Base-by-base conservation (phyloP, 2,329 filamentous ascomycete genomes). In the Diaporthe sp. region DNA sequence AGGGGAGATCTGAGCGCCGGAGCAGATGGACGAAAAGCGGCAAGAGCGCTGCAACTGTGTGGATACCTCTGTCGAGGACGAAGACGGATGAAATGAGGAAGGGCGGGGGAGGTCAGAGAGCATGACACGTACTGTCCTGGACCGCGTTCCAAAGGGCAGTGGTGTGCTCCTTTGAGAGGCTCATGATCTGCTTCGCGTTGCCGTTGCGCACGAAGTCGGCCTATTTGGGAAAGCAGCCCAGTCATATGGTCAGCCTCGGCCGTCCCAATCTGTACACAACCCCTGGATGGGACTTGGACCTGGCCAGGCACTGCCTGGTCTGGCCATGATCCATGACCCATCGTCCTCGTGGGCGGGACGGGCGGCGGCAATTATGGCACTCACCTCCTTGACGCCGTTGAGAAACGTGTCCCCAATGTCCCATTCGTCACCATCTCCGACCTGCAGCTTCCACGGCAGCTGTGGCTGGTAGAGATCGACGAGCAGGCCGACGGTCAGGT, bases 181-280 rank as follows among this genome's bases (percentile, higher is more conserved):
- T 93, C 95, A 98, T 98, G 81, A 98, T 96, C 76, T 94, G 93
- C 82, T 96, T 95, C 22, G 95, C 95, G 72, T 94, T 97, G 59
- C 95, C 95, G 79, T 97, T 96, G 70, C 96, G 91, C 69, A 98
- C 87, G 79, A 95, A 98, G 84, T 98, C 95, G 42, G 96, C 95
- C 88, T 91, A 74, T 69, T 67, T 31, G 58, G 46, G 62, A 42
- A 37, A 37, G 72, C 57, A 76, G 71, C 57, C 65, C 44, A 44
- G 70, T 5, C 57, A 49, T 10, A 37, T 17, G 22, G n/a, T 75
- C 69, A 51, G 42, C 49, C 17, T 57, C 57, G n/a, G 57, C 28
- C 17, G 44, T 62, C 46, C 65, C 44, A 31, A 46, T 25, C 22
- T 49, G 44, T 67, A 7, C 28, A 28, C 12, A 9, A 9, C 25